Base-by-base conservation (phyloP, 116 monocot genomes). In the Dioscorea cayenensis region DNA sequence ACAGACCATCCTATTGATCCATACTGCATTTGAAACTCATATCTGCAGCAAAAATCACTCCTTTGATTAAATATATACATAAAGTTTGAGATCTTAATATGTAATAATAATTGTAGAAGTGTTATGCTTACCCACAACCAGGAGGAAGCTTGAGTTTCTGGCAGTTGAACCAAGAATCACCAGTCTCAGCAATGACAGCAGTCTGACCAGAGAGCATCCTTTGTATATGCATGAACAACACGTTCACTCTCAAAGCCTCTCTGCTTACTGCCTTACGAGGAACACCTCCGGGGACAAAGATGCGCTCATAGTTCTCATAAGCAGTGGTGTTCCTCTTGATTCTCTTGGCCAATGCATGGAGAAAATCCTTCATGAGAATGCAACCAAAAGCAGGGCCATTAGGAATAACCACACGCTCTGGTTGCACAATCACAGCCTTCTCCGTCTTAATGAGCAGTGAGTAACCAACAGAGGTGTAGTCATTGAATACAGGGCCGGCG, bases 1-100 rank as follows among this genome's bases (percentile, higher is more conserved):
- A 92, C 86, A 0, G 89, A 92, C 92, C 89, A 89, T 0, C 92
- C 89, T 21, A 92, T 92, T 1, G 89, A 92, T 13, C 92, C 92
- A 66, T 92, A 92, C 66, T 92, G 92, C 92, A 92, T 92, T 29
- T 92, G 89, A 71, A 92, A 92, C 69, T 92, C 92, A 55, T 89
- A 91, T 12, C 90, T 90, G 78, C 48, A 71, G 60, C 38, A 36
- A 5, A 29, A 48, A 51, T 5, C 9, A 48, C 13, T 12, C 18
- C 17, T 43, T 43, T 43, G 5, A 43, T 43, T 43, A 32, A 32
- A 2, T 32, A 32, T 32, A 32, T 25, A 25, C 25, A 25, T 25
- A 25, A 25, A 25, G 25, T 25, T 25, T 25, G 25, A 25, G 25
- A 25, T 25, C 1, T 25, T 32, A 32, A 32, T 32, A 32, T 25